Base-by-base conservation (phyloP, 768 basidiomycete species). In the Mycena kentingensis region DNA sequence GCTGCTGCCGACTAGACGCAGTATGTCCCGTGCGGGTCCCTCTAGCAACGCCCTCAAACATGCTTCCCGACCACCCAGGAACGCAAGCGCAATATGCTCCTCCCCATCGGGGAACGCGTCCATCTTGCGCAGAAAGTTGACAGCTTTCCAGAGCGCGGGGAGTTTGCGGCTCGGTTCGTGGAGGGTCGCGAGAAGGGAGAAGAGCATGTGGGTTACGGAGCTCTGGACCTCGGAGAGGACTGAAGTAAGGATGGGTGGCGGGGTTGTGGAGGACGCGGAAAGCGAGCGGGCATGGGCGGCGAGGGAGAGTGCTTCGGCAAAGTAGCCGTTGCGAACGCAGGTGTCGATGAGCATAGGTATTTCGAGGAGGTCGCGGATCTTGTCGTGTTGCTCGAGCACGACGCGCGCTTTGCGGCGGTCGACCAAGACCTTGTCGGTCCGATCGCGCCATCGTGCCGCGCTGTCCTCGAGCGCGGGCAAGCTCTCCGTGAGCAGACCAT, bases 301-400 rank as follows among this genome's bases (percentile, higher is more conserved):
- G 32, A 98, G 79, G 24, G 93, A 88, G 51, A 98, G 79, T 0
- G 94, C 95, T 65, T 98, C 97, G 47, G 85, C 79, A 72, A 94
- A 98, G 69, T 90, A 88, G 6, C 93, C 93, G 63, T 93, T 93
- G 32, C 93, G 82, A 13, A 97, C 89, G 65, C 93, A 98, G 1
- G 93, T 91, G 66, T 96, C 92, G 64, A 97, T 88, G 26, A 99
- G 79, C 45, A 89, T 76, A 8, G 96, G 93, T 42, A 95, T 81
- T 60, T 97, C 94, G 51, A 98, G 82, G 29, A 98, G 71, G 67
- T 98, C 94, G 58, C 89, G 80, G 54, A 98, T 80, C 69, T 94
- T 94, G 67, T 96, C 93, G 64, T 93, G 89, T 62, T 96, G 90
- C 62, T 98, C 95, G 53, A 93, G 81, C n/a, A 98, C 91, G 44